These are phyloP conservation scores for Fusarium albosuccineum DNA, from an alignment of 2,329 filamentous ascomycete genomes.

Conservation along the genomic window DNA sequence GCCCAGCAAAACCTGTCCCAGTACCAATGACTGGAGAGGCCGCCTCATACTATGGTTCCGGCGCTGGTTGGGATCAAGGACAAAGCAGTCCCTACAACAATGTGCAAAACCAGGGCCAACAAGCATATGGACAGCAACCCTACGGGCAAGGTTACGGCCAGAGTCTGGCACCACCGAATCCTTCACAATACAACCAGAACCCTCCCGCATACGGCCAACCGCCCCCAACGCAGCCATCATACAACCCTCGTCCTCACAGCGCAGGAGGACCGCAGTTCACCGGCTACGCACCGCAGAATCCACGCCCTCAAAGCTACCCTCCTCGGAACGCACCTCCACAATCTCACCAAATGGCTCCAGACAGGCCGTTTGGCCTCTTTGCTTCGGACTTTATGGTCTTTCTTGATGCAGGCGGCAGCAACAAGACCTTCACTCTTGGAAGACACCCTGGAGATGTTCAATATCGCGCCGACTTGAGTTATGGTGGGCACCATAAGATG, in stretches of 20 bases:
- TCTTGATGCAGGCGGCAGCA: constrained; percentile 6
- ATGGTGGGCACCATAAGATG: constrained; percentile 6
- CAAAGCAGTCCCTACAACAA: not conserved
- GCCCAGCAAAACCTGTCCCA: not conserved
- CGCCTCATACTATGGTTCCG: not conserved
- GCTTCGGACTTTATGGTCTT: constrained; percentile 11
- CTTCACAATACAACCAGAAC: not conserved
- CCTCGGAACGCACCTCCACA: not conserved
- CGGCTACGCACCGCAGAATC: not conserved
- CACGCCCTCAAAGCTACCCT: constrained; percentile 9
- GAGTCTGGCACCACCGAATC: not conserved
- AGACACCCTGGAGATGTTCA: constrained; percentile 3
- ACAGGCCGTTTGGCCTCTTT: constrained; percentile 15
- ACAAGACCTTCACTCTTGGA: constrained; percentile 13
- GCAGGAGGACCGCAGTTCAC: not conserved
- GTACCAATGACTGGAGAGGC: not conserved
- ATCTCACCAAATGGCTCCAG: not conserved
- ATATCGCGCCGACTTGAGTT: constrained; percentile 12
- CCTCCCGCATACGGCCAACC: not conserved
- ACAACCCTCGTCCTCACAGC: not conserved
- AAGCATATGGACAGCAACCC: constrained; percentile 1
- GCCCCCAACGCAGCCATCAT: constrained; percentile 3
- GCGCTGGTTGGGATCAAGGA: not conserved
- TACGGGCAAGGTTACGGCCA: constrained; percentile 5
- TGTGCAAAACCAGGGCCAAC: not conserved